Percentiles rank a stretch among this genome's conserved stretches.
Evolutionary conservation across 2,329 filamentous ascomycete genomes (phyloP).

Genomic region (Pseudopithomyces maydicus): DNA sequence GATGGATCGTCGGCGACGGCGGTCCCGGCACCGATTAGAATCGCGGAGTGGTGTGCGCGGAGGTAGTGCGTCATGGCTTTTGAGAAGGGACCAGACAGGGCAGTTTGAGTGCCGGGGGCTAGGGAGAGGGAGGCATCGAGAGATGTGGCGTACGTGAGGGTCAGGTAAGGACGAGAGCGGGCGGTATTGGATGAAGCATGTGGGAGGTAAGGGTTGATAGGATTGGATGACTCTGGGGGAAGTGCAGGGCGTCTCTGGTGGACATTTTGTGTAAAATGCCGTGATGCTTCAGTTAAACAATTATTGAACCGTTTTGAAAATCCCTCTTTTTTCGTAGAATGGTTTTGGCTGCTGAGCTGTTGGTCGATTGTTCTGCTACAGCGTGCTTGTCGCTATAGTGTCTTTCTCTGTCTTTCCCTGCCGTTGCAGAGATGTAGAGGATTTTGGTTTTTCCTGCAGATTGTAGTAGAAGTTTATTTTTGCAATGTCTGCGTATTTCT

Average conservation of each 20-base stretch:
- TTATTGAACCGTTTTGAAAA: too few relatives aligned
- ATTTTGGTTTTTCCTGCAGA: too few relatives aligned
- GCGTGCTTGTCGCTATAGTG: too few relatives aligned
- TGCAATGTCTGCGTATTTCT: neutral
- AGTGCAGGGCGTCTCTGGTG: slow-evolving; percentile 37
- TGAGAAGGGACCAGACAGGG: slow-evolving; percentile 79
- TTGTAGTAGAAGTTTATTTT: neutral
- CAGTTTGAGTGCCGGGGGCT: slow-evolving; percentile 78
- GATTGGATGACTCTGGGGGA: slow-evolving; percentile 50
- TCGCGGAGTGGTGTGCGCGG: slow-evolving; percentile 80
- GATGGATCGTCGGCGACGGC: slow-evolving; percentile 83
- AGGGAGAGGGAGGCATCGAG: slow-evolving; percentile 82
- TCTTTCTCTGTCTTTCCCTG: too few relatives aligned
- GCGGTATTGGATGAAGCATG: neutral
- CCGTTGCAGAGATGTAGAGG: too few relatives aligned
- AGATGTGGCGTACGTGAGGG: slow-evolving; percentile 88
- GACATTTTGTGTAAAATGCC: slow-evolving; percentile 11
- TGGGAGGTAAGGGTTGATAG: slow-evolving; percentile 59
- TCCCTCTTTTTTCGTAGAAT: neutral
- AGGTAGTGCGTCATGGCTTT: slow-evolving; percentile 95
- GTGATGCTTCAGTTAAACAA: neutral
- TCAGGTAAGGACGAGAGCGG: slow-evolving; percentile 47
- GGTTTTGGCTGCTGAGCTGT: too few relatives aligned
- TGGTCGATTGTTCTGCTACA: too few relatives aligned
- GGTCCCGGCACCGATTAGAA: slow-evolving; percentile 83